Evolutionary conservation across 2,329 filamentous ascomycete genomes (phyloP), one percentile per base, ranked within the genome.

Genomic region (Sporothrix variecibatus): DNA sequence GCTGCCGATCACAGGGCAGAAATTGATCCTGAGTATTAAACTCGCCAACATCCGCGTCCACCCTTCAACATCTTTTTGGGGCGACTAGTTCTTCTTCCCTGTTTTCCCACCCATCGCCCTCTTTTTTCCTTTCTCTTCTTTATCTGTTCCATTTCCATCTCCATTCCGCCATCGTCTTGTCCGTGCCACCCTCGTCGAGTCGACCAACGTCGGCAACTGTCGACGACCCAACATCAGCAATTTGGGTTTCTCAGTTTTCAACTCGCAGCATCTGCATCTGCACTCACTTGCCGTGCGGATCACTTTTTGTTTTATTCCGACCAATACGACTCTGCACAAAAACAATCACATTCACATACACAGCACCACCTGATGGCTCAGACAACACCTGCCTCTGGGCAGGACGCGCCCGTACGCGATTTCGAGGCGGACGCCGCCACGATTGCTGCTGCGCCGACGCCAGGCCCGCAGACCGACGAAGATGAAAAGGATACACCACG

Each of bases 401-500:
- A 70, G 67, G 49, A 38, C 31, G 46, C 67, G 46, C 31, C 11
- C 28, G 26, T 28, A 20, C 68, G 51, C 51, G 69, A 71, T 17
- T 40, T 49, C 15, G 69, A 60, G 23, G 38, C 53, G 3, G 69
- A 71, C 34, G 69, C 69, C 8, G 6, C 69, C 23, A 71, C 51
- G 7, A 62, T 60, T 56, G 67, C 67, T n/a, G 46, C 56, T 4
- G 17, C 71, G 3, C 58, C 51, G 20, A 65, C 71, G 26, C 43
- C 43, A 17, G n/a, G 26, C 26, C 31, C 40, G n/a, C 73, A 38
- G 26, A 58, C 51, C 26, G 69, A 72, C 34, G 62, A 74, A 5
- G 72, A 69, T 46, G 71, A 72, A 31, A 72, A 67, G 20, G 11
- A 38, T 53, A 28, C 65, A 20, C 43, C 67, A 49, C 46, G 46